Conservation (phyloP, 768 basidiomycete species). For the Tricholomella constricta region DNA sequence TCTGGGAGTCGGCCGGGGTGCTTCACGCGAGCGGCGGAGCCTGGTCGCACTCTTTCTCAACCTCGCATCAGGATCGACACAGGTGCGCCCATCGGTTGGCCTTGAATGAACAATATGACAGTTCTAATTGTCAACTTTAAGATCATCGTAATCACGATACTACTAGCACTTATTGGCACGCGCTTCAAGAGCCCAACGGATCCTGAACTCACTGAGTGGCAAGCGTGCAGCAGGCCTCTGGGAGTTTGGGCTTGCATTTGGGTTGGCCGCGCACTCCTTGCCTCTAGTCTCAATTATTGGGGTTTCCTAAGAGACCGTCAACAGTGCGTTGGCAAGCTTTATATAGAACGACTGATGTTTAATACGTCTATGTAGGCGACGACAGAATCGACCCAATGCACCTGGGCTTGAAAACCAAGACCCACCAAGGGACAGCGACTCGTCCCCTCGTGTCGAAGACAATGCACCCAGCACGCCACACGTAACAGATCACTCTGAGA, state of each 20-base stretch:
- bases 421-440: background rate
- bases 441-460: background rate
- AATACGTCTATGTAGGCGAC: constrained; percentile 9
- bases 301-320: constrained; percentile 44
- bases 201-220: constrained; percentile 51
- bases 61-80: constrained; percentile 49
- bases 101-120: background rate
- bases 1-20: constrained; percentile 57
- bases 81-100: constrained; percentile 40
- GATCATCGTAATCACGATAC: constrained; percentile 51
- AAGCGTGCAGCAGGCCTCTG: constrained; percentile 63
- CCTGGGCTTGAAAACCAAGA: background rate
- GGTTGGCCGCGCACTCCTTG: constrained; percentile 54
- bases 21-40: constrained; percentile 51
- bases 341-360: background rate
- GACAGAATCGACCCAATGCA: constrained; percentile 9
- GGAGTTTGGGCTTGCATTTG: constrained; percentile 71
- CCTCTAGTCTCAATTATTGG: constrained; percentile 56
- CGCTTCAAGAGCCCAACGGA: constrained; percentile 46
- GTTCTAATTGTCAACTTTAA: constrained; percentile 23
- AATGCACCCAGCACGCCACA: constrained; percentile 5
- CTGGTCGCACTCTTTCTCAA: constrained; percentile 55
- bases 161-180: constrained; percentile 50
- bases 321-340: constrained; percentile 21
- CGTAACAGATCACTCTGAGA: constrained; percentile 1